Evolutionary conservation across 768 basidiomycete genomes (phyloP).

Genomic region (Cyclocybe cylindracea): DNA sequence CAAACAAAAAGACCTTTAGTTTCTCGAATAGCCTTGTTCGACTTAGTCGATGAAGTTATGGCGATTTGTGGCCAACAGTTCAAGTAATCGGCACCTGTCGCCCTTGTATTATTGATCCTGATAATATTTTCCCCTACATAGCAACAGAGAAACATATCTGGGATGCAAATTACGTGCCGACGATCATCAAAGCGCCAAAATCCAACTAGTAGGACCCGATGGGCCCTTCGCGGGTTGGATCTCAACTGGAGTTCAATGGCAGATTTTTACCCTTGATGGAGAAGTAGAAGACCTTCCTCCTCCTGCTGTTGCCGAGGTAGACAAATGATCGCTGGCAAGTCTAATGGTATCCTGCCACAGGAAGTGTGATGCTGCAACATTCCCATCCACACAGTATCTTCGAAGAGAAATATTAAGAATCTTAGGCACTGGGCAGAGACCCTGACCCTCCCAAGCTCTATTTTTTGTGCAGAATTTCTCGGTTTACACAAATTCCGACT

Average conservation of each 20-base stretch:
- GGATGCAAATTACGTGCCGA: slow-evolving; percentile 40
- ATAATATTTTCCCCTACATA: neutral
- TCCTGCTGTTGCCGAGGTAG: too few species aligned
- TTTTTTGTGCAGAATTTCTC: too few species aligned
- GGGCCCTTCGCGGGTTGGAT: slow-evolving; percentile 68
- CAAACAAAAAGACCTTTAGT: slow-evolving; percentile 20
- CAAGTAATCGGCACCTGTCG: neutral
- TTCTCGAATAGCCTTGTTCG: slow-evolving; percentile 46
- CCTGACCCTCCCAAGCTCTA: too few species aligned
- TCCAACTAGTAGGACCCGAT: slow-evolving; percentile 38
- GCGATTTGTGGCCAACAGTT: neutral
- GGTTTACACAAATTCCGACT: too few species aligned
- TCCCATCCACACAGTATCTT: too few species aligned
- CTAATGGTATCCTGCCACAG: too few species aligned
- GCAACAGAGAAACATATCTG: slow-evolving; percentile 39
- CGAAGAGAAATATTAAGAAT: too few species aligned
- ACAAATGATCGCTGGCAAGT: too few species aligned
- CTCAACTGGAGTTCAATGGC: slow-evolving; percentile 51
- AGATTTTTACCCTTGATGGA: slow-evolving; percentile 41
- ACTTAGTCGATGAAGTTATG: slow-evolving; percentile 35
- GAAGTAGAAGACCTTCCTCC: neutral
- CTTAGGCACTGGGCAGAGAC: too few species aligned
- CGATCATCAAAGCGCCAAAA: slow-evolving; percentile 56
- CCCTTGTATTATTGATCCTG: neutral
- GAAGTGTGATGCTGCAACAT: too few species aligned